Base-by-base conservation (phyloP, 129 eudicot genomes). In the Gnaphalium uliginosum region DNA sequence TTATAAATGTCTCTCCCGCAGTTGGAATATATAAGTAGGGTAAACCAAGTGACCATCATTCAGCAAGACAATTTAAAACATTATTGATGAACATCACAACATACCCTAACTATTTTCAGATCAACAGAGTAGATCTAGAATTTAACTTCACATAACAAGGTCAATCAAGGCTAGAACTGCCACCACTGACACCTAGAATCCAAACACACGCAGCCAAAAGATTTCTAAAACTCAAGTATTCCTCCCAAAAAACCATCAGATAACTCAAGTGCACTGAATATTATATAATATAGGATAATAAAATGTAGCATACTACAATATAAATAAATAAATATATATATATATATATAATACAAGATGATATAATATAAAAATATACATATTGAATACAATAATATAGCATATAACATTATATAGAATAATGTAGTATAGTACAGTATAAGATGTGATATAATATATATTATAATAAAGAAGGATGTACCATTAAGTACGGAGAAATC, bases 1-100 rank as follows among this genome's bases (percentile, higher is more conserved):
- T 46, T 32, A 23, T 32, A 35, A 61, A 69, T 17, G 50, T 32
- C 27, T 24, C 53, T 19, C n/a, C n/a, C n/a, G n/a, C 21, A 26
- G 73, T 22, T 51, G 26, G 37, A 72, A 18, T 57, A 59, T 67
- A 19, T 27, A 27, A 69, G 23, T 51, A 39, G 27, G 22, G 57
- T 27, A 19, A 74, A 27, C 70, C 54, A 70, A 33, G 75, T 24
- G 51, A 71, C 26, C 41, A 56, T 76, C 75, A 67, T 76, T 17
- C 48, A 33, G 62, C n/a, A 4, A 68, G 60, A 68, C 58, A 5
- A 37, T 13, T 68, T 14, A 19, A 54, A 35, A 66, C 67, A 68
- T 66, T 33, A 11, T 39, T 25, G 22, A 77, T 57, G 50, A n/a
- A 18, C 43, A 17, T 58, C n/a, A 62, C 68, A 9, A 56, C 58